Percentiles rank a stretch among this genome's conserved stretches.
Evolutionary conservation across 208 protist genomes (phyloP).

Genomic region (Trypanosomatidae sp.): DNA sequence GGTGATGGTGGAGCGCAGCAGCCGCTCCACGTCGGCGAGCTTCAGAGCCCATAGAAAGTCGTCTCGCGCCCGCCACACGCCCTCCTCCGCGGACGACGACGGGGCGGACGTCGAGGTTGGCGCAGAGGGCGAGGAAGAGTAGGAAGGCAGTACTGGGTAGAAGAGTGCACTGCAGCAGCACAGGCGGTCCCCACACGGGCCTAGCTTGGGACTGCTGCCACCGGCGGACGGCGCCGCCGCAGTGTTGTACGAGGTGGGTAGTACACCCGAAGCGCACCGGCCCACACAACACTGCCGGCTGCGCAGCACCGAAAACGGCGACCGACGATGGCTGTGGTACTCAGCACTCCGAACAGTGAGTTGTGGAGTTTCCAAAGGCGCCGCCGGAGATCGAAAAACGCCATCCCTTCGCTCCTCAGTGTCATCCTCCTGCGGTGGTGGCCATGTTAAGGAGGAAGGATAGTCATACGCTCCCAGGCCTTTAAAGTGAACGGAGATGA

Average conservation of each 20-base stretch:
- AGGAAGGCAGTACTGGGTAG: slow-evolving; percentile 39
- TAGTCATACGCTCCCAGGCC: slow-evolving; percentile 25
- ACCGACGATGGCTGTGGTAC: slow-evolving; percentile 34
- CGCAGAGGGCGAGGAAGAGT: not conserved
- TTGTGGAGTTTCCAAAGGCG: not conserved
- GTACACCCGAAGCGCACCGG: slow-evolving; percentile 41
- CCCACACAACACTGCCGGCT: slow-evolving; percentile 36
- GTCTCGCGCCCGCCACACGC: slow-evolving; percentile 37
- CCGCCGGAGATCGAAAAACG: slow-evolving; percentile 46
- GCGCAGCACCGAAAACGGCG: slow-evolving; percentile 63
- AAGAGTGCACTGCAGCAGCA: slow-evolving; percentile 29
- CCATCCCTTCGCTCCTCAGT: slow-evolving; percentile 4
- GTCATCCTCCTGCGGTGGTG: slow-evolving; percentile 8
- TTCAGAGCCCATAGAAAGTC: slow-evolving; percentile 70
- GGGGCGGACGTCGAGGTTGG: not conserved
- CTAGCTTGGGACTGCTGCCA: not conserved
- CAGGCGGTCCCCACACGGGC: slow-evolving; percentile 9
- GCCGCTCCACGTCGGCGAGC: slow-evolving; percentile 39
- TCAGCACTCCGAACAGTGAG: not conserved
- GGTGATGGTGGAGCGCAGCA: slow-evolving; percentile 27
- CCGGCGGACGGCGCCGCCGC: not conserved
- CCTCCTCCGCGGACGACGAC: slow-evolving; percentile 12
- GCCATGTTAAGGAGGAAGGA: slow-evolving; percentile 24
- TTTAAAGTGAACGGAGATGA: slow-evolving; percentile 18
- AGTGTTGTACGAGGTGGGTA: slow-evolving; percentile 12